These are phyloP conservation scores for Cyberlindnera euphorbiae DNA, from an alignment of 805 yeast genomes.

Conservation along the genomic window DNA sequence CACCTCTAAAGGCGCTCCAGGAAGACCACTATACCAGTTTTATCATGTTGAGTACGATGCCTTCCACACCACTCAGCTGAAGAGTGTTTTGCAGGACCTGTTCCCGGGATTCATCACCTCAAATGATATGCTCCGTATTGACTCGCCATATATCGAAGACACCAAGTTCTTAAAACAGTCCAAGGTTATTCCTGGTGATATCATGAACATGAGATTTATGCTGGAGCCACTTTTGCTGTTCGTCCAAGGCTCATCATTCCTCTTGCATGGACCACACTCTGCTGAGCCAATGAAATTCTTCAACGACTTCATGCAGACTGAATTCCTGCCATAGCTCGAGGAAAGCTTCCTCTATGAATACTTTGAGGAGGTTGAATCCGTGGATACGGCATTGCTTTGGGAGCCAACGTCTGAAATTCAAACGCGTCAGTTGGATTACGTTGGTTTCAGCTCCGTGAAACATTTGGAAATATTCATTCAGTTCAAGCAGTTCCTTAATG, in stretches of 20 bases:
- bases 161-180: constrained; percentile 57
- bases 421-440: neutral
- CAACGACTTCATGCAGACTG: constrained; percentile 55
- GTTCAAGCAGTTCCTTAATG: constrained; percentile 20
- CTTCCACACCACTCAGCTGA: constrained; percentile 38
- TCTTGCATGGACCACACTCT: constrained; percentile 29
- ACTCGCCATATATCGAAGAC: constrained; percentile 51
- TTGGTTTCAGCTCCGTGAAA: neutral
- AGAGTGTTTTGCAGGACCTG: constrained; percentile 47
- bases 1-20: constrained; percentile 26
- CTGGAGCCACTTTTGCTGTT: constrained; percentile 70
- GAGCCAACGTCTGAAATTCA: constrained; percentile 14
- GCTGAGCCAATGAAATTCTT: constrained; percentile 44
- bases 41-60: constrained; percentile 30
- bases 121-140: constrained; percentile 29
- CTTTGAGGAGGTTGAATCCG: constrained; percentile 38
- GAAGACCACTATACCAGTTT: constrained; percentile 31
- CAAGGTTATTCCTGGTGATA: constrained; percentile 60
- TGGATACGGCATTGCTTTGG: constrained; percentile 33
- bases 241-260: constrained; percentile 49
- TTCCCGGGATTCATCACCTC: constrained; percentile 62
- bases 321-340: constrained; percentile 62
- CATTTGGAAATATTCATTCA: constrained; percentile 18
- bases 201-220: constrained; percentile 76
- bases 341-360: constrained; percentile 50